These are phyloP conservation scores for Yamadazyma scolyti DNA, from an alignment of 805 yeast species.

Conservation along the genomic window DNA sequence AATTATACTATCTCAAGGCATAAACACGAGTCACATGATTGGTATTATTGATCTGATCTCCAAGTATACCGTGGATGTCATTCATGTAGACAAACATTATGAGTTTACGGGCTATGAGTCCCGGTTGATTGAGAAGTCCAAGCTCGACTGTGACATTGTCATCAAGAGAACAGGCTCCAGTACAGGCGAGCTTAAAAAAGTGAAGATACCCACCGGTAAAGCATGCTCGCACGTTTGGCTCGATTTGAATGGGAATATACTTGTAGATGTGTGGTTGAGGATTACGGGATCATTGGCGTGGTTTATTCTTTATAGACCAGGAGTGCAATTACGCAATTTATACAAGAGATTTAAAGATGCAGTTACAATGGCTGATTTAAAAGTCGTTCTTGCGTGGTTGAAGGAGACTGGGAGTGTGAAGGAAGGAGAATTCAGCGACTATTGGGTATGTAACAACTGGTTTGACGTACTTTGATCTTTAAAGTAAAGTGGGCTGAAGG, in stretches of 20 bases:
- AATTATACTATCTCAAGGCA: constrained; percentile 48
- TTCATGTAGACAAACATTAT: constrained; percentile 54
- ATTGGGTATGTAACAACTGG: constrained; percentile 46
- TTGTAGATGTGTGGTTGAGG: constrained; percentile 56
- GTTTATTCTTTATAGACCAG: constrained; percentile 35
- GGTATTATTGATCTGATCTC: constrained; percentile 55
- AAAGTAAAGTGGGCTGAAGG: too few relatives aligned
- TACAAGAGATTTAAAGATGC: constrained; percentile 25
- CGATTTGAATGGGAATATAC: constrained; percentile 59
- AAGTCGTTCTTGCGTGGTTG: constrained; percentile 37
- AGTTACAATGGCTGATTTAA: constrained; percentile 25
- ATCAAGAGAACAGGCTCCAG: constrained; percentile 12
- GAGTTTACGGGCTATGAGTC: constrained; percentile 67
- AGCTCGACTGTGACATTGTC: constrained; percentile 61
- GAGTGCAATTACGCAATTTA: constrained; percentile 21
- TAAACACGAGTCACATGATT: constrained; percentile 62
- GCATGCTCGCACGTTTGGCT: constrained; percentile 74
- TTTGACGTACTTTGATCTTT: too few relatives aligned
- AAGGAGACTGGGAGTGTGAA: constrained; percentile 31
- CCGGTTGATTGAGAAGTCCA: constrained; percentile 65
- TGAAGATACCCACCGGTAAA: constrained; percentile 53
- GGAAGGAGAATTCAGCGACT: constrained; percentile 33
- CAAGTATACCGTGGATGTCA: constrained; percentile 34
- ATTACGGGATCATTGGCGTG: constrained; percentile 44
- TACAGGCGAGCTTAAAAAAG: constrained; percentile 7